phyloP scores from a whole-genome alignment of 176 grass and related monocot species.

The Musa beccarii region DNA sequence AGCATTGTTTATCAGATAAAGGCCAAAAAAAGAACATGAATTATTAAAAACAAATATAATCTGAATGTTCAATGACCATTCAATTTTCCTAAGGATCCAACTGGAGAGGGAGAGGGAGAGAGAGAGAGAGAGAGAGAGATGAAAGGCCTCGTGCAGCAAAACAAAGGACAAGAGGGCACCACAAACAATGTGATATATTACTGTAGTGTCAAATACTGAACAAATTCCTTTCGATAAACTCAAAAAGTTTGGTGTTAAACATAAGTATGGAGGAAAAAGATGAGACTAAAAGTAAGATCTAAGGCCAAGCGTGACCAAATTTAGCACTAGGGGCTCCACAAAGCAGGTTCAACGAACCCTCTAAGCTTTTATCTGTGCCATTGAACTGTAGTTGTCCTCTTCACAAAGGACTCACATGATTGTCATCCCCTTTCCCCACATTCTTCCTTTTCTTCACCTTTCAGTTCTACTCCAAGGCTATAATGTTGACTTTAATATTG shows the following conservation, averaged over 20 bases:
- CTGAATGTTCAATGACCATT: not conserved
- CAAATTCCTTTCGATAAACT: not conserved
- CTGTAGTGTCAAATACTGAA: no score
- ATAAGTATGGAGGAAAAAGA: not conserved
- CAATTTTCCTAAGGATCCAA: not conserved
- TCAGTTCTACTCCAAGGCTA: not conserved
- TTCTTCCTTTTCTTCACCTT: constrained; percentile 4
- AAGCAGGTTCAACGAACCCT: not conserved
- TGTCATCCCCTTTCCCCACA: constrained; percentile 9
- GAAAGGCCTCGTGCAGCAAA: not conserved
- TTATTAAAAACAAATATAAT: not conserved
- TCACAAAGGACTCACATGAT: constrained; percentile 3
- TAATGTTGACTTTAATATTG: not conserved
- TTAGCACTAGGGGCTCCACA: not conserved
- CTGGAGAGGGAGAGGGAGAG: not conserved
- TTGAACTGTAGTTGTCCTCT: not conserved
- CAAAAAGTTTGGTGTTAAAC: not conserved
- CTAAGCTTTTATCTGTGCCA: not conserved
- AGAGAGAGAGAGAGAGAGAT: not conserved
- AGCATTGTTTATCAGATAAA: not conserved
- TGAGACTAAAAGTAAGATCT: not conserved
- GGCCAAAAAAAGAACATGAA: not conserved
- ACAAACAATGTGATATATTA: not conserved
- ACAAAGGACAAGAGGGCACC: not conserved
- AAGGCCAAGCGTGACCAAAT: not conserved